Conservation (phyloP, 2,329 filamentous ascomycete genomes). For the Cordyceps fumosorosea region DNA sequence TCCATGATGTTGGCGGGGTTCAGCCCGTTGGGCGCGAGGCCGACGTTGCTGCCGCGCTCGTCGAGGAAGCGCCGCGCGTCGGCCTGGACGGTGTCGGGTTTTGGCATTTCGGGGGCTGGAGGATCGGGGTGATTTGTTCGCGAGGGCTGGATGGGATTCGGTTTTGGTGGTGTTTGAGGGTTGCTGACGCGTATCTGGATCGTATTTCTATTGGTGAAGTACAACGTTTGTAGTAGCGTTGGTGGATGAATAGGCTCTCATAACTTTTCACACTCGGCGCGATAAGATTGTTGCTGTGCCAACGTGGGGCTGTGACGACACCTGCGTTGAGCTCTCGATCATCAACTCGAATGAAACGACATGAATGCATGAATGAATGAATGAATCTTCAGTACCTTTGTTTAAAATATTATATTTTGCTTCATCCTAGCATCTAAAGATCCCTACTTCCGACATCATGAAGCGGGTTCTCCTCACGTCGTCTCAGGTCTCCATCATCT, state of each 20-base stretch:
- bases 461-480: constrained; percentile 55
- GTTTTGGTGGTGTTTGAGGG: constrained; percentile 9
- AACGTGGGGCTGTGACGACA: constrained; percentile 22
- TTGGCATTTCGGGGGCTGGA: constrained; percentile 23
- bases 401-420: not conserved
- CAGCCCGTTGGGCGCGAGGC: constrained; percentile 75
- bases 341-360: not conserved
- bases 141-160: not conserved
- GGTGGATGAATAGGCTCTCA: too few relatives aligned
- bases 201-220: too few relatives aligned
- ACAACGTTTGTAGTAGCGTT: too few relatives aligned
- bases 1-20: constrained; percentile 96
- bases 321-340: not conserved
- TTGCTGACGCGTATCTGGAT: not conserved
- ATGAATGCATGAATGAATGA: not conserved
- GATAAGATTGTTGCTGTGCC: constrained; percentile 41
- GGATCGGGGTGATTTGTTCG: not conserved
- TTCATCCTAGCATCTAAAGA: too few relatives aligned
- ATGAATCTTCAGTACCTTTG: not conserved
- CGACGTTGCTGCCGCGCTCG: constrained; percentile 73
- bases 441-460: constrained; percentile 19
- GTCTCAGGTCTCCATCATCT: constrained; percentile 61
- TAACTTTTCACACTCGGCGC: not conserved
- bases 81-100: constrained; percentile 57
- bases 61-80: constrained; percentile 81